These are phyloP conservation scores for Isoetes taiwanensis DNA, from an alignment of 75 land plant species.

Conservation along the genomic window DNA sequence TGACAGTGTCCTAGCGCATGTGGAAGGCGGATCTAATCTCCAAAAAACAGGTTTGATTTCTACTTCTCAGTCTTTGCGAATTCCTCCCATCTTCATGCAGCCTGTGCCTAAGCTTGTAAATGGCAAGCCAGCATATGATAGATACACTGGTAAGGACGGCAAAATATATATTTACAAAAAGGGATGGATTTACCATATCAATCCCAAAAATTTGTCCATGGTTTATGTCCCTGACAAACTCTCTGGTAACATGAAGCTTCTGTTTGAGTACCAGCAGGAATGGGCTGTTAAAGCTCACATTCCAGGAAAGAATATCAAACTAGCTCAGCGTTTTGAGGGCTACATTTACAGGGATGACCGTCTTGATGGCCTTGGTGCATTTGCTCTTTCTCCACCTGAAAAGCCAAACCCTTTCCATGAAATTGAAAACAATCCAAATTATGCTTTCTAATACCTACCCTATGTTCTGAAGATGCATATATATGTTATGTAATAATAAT, in stretches of 20 bases:
- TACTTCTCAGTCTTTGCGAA: background rate
- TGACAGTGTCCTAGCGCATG: background rate
- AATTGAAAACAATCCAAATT: too few relatives aligned
- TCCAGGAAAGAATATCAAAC: constrained; percentile 1
- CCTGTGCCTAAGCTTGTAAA: background rate
- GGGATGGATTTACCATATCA: background rate
- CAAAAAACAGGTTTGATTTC: background rate
- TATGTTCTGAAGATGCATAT: too few relatives aligned
- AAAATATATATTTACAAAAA: background rate
- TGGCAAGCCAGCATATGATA: background rate
- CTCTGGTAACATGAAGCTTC: background rate
- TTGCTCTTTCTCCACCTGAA: too few relatives aligned
- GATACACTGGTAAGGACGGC: background rate
- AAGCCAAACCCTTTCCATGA: too few relatives aligned
- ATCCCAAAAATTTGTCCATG: background rate
- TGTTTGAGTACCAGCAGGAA: constrained; percentile 2
- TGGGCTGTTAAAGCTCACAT: background rate
- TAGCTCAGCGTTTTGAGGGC: background rate
- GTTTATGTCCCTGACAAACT: constrained; percentile 1
- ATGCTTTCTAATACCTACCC: too few relatives aligned
- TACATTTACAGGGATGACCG: constrained; percentile 1
- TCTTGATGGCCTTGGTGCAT: too few relatives aligned
- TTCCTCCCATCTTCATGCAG: background rate
- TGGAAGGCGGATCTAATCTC: background rate
- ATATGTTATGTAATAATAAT: too few relatives aligned